Base-by-base conservation (phyloP, 345 rosid genomes). In the Stellera chamaejasme region DNA sequence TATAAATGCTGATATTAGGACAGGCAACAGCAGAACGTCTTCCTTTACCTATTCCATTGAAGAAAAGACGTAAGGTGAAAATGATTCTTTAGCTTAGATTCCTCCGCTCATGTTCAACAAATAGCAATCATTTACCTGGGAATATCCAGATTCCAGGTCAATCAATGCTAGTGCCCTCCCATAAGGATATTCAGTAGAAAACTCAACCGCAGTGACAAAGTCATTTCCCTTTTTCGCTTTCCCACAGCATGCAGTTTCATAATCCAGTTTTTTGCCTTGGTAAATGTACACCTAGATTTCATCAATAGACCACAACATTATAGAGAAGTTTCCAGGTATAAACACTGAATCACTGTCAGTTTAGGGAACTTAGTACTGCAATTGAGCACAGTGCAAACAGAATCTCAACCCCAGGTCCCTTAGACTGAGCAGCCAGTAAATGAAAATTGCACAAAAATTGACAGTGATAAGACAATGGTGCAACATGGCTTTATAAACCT, bases 91-190 rank as follows among this genome's bases (percentile, higher is more conserved):
- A n/a, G 50, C 9, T 39, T 45, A 55, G 55, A 54, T 27, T 15
- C 43, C 8, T 19, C 52, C 42, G 50, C 26, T 43, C 16, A 61
- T 52, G 56, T 55, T 49, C 15, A 50, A 49, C 28, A 51, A 60
- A 54, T 14, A 53, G 23, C 46, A 11, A 50, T 23, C 58, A 43
- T 19, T 19, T 82, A 88, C 99, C 99, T 64, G 67, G 63, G 81
- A 25, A 44, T 66, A 51, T 44, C 91, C 82, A 10, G 64, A 69
- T 64, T 83, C 84, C 51, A 89, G 52, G 80, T 93, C 79, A n/a
- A 89, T 70, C 75, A 93, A 77, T 55, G 87, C 94, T 59, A 83
- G 79, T 43, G 94, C 82, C 67, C 78, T 88, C 2, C 99, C 99
- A 59, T 87, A 93, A 49, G 99, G 96, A 72, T 80, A 43, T 59